Evolutionary conservation across 2,329 filamentous ascomycete species (phyloP).

Genomic region (Scedosporium apiospermum): DNA sequence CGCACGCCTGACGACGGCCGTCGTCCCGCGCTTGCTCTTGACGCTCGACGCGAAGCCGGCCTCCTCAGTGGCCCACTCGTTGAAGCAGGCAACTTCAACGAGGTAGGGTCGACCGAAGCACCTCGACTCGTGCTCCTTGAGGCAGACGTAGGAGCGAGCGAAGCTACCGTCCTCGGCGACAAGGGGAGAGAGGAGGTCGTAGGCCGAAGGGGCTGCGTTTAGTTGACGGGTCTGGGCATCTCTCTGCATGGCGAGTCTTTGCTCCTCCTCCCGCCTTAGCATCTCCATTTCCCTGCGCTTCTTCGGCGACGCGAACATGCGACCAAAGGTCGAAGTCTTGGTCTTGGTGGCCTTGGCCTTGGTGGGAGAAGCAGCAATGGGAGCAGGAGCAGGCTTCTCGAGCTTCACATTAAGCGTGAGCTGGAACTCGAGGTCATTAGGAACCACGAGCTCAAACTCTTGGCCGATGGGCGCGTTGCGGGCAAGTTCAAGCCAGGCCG

Average conservation of each 20-base stretch:
- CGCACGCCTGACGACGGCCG: slow-evolving; percentile 65
- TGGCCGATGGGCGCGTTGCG: slow-evolving; percentile 91
- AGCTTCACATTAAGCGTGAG: slow-evolving; percentile 93
- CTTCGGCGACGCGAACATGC: slow-evolving; percentile 88
- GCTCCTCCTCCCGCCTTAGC: slow-evolving; percentile 72
- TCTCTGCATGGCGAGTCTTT: slow-evolving; percentile 55
- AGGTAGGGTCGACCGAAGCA: slow-evolving; percentile 83
- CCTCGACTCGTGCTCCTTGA: slow-evolving; percentile 82
- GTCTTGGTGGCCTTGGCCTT: slow-evolving; percentile 55
- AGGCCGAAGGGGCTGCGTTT: slow-evolving; percentile 59
- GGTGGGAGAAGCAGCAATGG: slow-evolving; percentile 33
- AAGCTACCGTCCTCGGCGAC: slow-evolving; percentile 91
- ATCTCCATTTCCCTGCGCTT: slow-evolving; percentile 93
- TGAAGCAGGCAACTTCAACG: slow-evolving; percentile 90
- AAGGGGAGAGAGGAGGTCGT: slow-evolving; percentile 78
- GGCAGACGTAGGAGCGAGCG: slow-evolving; percentile 82
- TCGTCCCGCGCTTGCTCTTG: slow-evolving; percentile 80
- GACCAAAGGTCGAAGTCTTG: slow-evolving; percentile 83
- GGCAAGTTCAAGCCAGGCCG: slow-evolving; percentile 86
- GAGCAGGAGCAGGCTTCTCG: slow-evolving; percentile 62
- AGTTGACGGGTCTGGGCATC: slow-evolving; percentile 56
- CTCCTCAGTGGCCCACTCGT: slow-evolving; percentile 94
- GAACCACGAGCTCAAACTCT: slow-evolving; percentile 94
- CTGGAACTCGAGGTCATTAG: slow-evolving; percentile 98
- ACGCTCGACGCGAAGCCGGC: slow-evolving; percentile 70